Conservation (phyloP, 2,329 filamentous ascomycete species). For the Rhynchosporium secalis region DNA sequence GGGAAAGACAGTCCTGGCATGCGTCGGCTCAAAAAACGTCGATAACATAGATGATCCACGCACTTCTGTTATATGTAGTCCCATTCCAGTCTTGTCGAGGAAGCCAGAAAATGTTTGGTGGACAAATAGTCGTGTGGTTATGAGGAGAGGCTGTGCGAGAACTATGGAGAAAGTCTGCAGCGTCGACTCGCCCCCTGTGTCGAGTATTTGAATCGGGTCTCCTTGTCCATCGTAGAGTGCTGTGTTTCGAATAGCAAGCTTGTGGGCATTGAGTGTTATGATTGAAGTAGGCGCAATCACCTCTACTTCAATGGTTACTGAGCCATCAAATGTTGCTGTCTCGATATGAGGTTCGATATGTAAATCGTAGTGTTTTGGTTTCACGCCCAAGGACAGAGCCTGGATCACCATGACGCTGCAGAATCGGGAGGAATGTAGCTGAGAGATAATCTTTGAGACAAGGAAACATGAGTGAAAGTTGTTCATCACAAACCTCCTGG, state of each 20-base stretch:
- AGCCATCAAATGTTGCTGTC: slow-evolving; percentile 65
- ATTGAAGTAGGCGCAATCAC: slow-evolving; percentile 63
- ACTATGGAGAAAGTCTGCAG: slow-evolving; percentile 54
- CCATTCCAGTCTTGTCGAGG: slow-evolving; percentile 46
- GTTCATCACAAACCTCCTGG: background rate
- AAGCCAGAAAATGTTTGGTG: slow-evolving; percentile 62
- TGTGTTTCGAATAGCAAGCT: slow-evolving; percentile 58
- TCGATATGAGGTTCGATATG: slow-evolving; percentile 67
- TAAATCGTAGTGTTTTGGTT: slow-evolving; percentile 66
- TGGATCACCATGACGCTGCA: background rate
- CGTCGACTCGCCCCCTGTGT: slow-evolving; percentile 10
- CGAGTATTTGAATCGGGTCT: slow-evolving; percentile 2
- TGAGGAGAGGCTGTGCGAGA: slow-evolving; percentile 57
- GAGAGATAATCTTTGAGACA: background rate
- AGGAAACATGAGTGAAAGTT: background rate
- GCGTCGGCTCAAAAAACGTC: slow-evolving; percentile 71
- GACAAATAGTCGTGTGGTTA: slow-evolving; percentile 60
- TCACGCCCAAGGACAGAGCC: slow-evolving; percentile 51
- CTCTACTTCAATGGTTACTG: slow-evolving; percentile 63
- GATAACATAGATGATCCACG: slow-evolving; percentile 64
- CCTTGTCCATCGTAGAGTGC: slow-evolving; percentile 17
- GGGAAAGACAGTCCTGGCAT: slow-evolving; percentile 64
- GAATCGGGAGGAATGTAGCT: background rate
- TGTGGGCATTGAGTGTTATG: slow-evolving; percentile 64
- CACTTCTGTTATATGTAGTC: slow-evolving; percentile 67